Evolutionary conservation across 1,284 basidiomycete species (phyloP).

Genomic region (Takashimella tepidaria): DNA sequence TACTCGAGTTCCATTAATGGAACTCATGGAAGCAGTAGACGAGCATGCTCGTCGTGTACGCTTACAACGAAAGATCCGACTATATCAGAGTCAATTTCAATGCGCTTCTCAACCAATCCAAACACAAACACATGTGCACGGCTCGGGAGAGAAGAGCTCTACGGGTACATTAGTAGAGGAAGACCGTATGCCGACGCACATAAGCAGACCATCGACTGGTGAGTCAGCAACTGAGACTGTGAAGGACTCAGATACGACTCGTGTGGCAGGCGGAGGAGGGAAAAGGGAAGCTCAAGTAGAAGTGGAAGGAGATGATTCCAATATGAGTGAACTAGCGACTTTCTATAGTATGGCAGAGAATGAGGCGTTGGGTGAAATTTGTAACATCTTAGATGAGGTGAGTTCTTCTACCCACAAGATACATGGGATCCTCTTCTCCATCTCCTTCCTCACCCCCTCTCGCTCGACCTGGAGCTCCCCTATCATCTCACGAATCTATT

Average conservation of each 20-base stretch:
- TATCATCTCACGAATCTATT: too few relatives aligned
- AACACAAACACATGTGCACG: background rate
- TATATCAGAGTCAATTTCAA: background rate
- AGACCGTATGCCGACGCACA: slow-evolving; percentile 1
- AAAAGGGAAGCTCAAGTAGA: slow-evolving; percentile 3
- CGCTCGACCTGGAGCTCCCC: too few relatives aligned
- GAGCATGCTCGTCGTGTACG: slow-evolving; percentile 30
- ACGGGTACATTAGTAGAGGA: background rate
- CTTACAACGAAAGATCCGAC: slow-evolving; percentile 7
- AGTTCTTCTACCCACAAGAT: slow-evolving; percentile 6
- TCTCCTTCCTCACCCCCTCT: too few relatives aligned
- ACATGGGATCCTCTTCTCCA: background rate
- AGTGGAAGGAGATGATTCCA: background rate
- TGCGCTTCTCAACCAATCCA: background rate
- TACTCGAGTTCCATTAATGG: slow-evolving; percentile 43
- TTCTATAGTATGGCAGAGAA: slow-evolving; percentile 48
- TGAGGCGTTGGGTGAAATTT: slow-evolving; percentile 43
- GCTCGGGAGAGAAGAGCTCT: background rate
- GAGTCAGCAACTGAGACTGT: background rate
- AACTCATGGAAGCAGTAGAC: slow-evolving; percentile 41
- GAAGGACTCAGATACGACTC: background rate
- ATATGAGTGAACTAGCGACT: slow-evolving; percentile 36
- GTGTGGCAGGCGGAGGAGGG: background rate
- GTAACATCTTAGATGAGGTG: slow-evolving; percentile 44
- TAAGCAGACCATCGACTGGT: background rate